Base-by-base conservation (phyloP, 805 yeast species). In the Brettanomyces custersianus region DNA sequence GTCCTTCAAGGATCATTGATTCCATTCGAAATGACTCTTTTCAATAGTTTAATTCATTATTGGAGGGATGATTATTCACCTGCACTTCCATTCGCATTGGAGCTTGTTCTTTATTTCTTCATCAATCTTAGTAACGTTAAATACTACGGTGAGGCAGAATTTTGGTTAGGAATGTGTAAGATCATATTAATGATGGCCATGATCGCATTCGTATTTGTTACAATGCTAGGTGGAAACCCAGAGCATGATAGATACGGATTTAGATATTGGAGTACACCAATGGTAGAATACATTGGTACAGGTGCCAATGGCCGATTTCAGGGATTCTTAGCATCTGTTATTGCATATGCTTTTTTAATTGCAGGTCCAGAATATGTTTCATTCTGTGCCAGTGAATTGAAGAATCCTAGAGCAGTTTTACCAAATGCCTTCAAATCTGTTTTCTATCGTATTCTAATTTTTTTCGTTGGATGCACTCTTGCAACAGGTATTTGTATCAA, bases 171-270 rank as follows among this genome's bases (percentile, higher is more conserved):
- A 6, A 44, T 67, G 13, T 65, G 65, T 9, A 70, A 70, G 34
- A 23, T 43, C 43, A 61, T 68, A 38, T 53, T 70, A 32, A 62
- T 65, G 21, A 46, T 65, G 10, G 73, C 73, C 3, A 36, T 34
- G 23, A 33, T 43, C 10, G 32, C 40, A 2, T 41, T 41, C 25
- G 19, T 41, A 5, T 63, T 70, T 36, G 48, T 70, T 37, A 63
- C 71, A 23, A 68, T 68, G 73, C 64, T 64, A 35, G 76, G 76
- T 15, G 74, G 74, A 19, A 66, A 66, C 40, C 76, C 76, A 8
- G 41, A 55, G 23, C 64, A 61, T 30, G 68, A 65, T 37, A 61
- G 53, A 6, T 50, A 51, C 35, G 63, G 63, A 4, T 57, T 57
- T 43, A 49, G 57, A 41, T 50, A 54, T 20, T 58, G 63, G 62